Evolutionary conservation across 306 rosid genomes (phyloP).

Genomic region (Glycyrrhiza uralensis): DNA sequence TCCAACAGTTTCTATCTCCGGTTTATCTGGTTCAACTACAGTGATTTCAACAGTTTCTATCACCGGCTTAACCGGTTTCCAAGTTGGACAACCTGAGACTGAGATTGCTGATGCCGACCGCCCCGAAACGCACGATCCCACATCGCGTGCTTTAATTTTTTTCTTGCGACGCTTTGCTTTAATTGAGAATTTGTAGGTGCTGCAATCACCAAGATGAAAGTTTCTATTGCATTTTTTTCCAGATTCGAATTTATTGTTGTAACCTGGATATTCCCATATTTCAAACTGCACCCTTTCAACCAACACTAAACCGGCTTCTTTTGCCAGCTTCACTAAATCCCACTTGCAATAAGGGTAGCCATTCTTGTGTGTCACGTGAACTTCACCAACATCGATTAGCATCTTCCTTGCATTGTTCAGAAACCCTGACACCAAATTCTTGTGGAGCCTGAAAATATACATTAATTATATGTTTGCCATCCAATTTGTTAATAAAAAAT

Average conservation of each 20-base stretch:
- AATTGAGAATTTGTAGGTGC: constrained; percentile 36
- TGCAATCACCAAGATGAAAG: constrained; percentile 30
- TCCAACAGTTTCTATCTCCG: no score
- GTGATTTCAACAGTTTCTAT: no score
- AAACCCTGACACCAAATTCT: constrained; percentile 25
- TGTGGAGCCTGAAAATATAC: constrained; percentile 16
- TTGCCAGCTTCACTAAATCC: constrained; percentile 29
- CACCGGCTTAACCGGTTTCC: no score
- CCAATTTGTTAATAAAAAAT: no score
- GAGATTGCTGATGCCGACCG: no score
- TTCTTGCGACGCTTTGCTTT: no score
- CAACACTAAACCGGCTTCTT: constrained; percentile 13
- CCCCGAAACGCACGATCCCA: no score
- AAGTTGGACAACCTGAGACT: no score
- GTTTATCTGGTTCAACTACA: no score
- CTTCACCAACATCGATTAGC: constrained; percentile 32
- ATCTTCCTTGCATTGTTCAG: constrained; percentile 25
- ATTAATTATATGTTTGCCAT: no score
- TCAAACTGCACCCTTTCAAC: neutral
- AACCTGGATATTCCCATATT: constrained; percentile 15
- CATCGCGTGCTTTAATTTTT: no score
- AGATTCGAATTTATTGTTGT: constrained; percentile 18
- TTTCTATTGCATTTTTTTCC: neutral
- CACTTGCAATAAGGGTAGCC: constrained; percentile 6
- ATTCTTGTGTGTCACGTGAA: constrained; percentile 50